Evolutionary conservation across 768 basidiomycete species (phyloP).

Genomic region (Grammothele lineata): DNA sequence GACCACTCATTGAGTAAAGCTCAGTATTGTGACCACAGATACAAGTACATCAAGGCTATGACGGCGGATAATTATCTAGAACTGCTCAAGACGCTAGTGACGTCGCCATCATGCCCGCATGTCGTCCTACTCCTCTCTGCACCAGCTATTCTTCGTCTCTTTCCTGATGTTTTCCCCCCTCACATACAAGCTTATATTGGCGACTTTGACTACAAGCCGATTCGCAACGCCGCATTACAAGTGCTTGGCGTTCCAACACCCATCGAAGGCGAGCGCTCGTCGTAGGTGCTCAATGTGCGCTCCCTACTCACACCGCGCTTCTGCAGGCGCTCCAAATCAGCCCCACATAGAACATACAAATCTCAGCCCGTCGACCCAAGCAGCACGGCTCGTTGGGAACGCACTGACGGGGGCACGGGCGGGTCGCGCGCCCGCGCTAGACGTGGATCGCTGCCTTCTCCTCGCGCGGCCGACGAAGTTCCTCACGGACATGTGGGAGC

Average conservation of each 20-base stretch:
- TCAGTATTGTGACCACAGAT: too few relatives aligned
- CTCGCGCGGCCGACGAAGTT: conserved; percentile 56
- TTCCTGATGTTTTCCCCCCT: conserved; percentile 30
- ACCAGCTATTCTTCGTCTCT: conserved; percentile 44
- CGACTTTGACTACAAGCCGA: conserved; percentile 23
- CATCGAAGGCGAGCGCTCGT: conserved; percentile 14
- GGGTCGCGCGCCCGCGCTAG: conserved; percentile 60
- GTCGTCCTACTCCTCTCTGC: conserved; percentile 65
- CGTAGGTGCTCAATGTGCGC: neutral
- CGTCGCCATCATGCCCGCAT: conserved; percentile 60
- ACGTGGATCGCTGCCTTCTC: conserved; percentile 64
- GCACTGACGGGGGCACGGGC: conserved; percentile 55
- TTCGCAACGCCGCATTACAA: conserved; percentile 37
- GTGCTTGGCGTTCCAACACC: conserved; percentile 28
- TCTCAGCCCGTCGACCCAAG: conserved; percentile 42
- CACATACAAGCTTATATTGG: conserved; percentile 24
- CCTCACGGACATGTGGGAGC: conserved; percentile 64
- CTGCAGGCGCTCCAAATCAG: neutral
- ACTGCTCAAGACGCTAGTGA: conserved; percentile 61
- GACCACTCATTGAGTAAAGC: neutral
- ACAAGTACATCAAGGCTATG: too few relatives aligned
- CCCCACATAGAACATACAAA: neutral
- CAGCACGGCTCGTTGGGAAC: conserved; percentile 51
- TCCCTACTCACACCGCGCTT: neutral
- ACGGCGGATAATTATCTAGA: too few relatives aligned